Evolutionary conservation across 805 yeast species (phyloP).

Genomic region (Wickerhamiella australiensis): DNA sequence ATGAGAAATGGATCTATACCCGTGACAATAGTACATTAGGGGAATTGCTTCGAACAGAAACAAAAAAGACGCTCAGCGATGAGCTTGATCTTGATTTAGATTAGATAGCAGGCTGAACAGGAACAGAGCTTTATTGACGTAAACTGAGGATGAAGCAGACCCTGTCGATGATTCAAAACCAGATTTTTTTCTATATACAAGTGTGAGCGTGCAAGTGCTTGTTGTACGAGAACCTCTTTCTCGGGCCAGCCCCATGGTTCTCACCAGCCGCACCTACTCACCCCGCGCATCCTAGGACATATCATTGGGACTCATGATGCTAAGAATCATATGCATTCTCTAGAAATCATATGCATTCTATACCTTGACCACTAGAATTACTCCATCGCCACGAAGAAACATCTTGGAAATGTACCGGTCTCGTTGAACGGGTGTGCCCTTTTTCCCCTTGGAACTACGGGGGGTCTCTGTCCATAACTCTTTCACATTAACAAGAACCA

Average conservation of each 20-base stretch:
- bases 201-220: too few relatives aligned
- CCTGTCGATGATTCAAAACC: too few relatives aligned
- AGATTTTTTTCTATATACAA: too few relatives aligned
- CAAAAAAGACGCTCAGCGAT: conserved; percentile 22
- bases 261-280: too few relatives aligned
- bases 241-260: too few relatives aligned
- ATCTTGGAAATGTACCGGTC: conserved; percentile 80
- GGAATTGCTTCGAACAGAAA: conserved; percentile 41
- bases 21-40: conserved; percentile 48
- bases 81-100: conserved; percentile 19
- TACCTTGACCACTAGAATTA: conserved; percentile 54
- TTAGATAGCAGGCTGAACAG: too few relatives aligned
- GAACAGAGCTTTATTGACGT: too few relatives aligned
- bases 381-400: conserved; percentile 92
- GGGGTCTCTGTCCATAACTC: conserved; percentile 66
- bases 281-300: too few relatives aligned
- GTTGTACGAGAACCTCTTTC: too few relatives aligned
- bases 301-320: too few relatives aligned
- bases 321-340: too few relatives aligned
- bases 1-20: conserved; percentile 66
- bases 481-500: conserved; percentile 83
- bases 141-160: too few relatives aligned
- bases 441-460: conserved; percentile 53
- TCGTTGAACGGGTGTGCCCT: conserved; percentile 49
- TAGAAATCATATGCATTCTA: neutral